Percentiles rank a stretch among this genome's conserved stretches.
phyloP scores from a whole-genome alignment of 176 grass and related monocot genomes.

The Bonia amplexicaulis region DNA sequence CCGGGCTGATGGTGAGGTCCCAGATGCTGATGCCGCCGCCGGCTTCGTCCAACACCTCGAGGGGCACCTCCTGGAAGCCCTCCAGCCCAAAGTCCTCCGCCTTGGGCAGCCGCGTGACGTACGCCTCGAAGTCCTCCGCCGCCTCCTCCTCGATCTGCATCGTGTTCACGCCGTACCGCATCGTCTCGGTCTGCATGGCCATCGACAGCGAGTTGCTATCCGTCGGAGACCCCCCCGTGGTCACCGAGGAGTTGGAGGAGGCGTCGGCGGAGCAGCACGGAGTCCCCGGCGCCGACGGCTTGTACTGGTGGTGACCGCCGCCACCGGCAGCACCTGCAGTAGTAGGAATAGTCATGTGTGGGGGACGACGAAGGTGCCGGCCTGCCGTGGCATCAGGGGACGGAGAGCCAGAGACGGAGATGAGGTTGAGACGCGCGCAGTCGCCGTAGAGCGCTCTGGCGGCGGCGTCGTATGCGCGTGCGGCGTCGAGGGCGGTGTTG shows the following conservation, averaged over 20 bases:
- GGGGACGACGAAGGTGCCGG: too few species aligned
- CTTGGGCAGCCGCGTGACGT: slow-evolving; percentile 64
- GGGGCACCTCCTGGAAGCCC: slow-evolving; percentile 69
- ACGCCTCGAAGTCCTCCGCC: slow-evolving; percentile 57
- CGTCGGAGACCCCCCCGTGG: background rate
- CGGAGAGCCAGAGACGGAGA: slow-evolving; percentile 28
- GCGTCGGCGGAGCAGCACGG: slow-evolving; percentile 31
- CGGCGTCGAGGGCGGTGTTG: slow-evolving; percentile 53
- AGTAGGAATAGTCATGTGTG: too few species aligned
- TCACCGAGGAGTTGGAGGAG: background rate
- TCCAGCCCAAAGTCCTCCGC: slow-evolving; percentile 85
- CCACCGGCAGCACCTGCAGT: background rate
- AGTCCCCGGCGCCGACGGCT: background rate
- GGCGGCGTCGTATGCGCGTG: slow-evolving; percentile 50
- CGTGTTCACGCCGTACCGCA: too few species aligned
- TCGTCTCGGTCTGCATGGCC: too few species aligned
- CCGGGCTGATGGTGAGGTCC: slow-evolving; percentile 6
- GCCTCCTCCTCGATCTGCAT: background rate
- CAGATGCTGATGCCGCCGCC: slow-evolving; percentile 26
- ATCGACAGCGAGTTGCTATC: background rate
- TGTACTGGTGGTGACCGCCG: too few species aligned
- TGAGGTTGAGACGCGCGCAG: slow-evolving; percentile 70
- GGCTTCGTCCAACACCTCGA: slow-evolving; percentile 55
- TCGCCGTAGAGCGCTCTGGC: slow-evolving; percentile 62
- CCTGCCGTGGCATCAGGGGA: too few species aligned